Evolutionary conservation across 768 basidiomycete genomes (phyloP).

Genomic region (Pisolithus marmoratus): DNA sequence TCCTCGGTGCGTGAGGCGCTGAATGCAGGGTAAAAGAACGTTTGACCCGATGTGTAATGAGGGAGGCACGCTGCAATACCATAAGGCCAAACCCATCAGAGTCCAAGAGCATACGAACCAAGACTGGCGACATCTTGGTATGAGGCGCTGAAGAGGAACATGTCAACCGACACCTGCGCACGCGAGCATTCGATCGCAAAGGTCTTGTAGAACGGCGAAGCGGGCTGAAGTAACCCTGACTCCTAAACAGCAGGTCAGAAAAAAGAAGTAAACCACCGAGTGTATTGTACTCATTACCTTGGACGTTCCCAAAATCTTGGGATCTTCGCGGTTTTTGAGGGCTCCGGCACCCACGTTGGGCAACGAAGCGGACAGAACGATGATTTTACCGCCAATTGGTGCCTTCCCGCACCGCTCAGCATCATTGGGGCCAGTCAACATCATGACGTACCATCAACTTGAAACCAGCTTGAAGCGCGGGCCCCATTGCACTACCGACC

Average conservation of each 20-base stretch:
- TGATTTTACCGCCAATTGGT: constrained; percentile 91
- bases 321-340: constrained; percentile 94
- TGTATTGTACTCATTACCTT: constrained; percentile 49
- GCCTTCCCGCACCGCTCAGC: constrained; percentile 40
- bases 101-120: constrained; percentile 39
- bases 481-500: constrained; percentile 90
- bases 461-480: constrained; percentile 92
- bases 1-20: constrained; percentile 93
- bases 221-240: constrained; percentile 88
- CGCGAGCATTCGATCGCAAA: constrained; percentile 98
- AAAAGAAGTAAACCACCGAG: not conserved
- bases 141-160: constrained; percentile 93
- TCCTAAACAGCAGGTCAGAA: constrained; percentile 45
- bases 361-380: constrained; percentile 78
- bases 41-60: constrained; percentile 96
- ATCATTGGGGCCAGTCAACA: not conserved
- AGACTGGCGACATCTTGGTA: constrained; percentile 96
- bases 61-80: constrained; percentile 70
- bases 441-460: constrained; percentile 71
- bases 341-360: constrained; percentile 87
- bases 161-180: constrained; percentile 95
- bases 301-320: constrained; percentile 89
- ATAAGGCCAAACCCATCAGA: constrained; percentile 1
- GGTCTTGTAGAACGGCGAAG: constrained; percentile 93
- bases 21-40: constrained; percentile 98